These are phyloP conservation scores for Ochetophila trinervis DNA, from an alignment of 306 rosid genomes.

Conservation along the genomic window DNA sequence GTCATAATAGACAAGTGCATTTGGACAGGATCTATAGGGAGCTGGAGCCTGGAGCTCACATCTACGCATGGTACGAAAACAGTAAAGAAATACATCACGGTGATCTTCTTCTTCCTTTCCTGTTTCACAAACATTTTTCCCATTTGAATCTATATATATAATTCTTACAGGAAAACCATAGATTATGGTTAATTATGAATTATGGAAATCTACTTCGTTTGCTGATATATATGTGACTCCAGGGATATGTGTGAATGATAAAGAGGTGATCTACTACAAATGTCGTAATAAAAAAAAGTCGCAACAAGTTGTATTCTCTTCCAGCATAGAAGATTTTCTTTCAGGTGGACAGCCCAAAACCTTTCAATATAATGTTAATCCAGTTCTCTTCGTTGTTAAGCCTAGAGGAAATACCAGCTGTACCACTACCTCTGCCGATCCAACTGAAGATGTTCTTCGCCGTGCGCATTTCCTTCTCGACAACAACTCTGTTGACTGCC, in stretches of 20 bases:
- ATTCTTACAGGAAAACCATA: too few species aligned
- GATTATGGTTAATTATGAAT: too few species aligned
- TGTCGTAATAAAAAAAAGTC: slow-evolving; percentile 3
- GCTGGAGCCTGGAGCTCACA: too few species aligned
- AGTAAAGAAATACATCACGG: too few species aligned
- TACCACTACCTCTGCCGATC: slow-evolving; percentile 55
- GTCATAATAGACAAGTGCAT: too few species aligned
- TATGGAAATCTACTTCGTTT: too few species aligned
- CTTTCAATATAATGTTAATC: slow-evolving; percentile 55
- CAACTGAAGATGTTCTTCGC: slow-evolving; percentile 38
- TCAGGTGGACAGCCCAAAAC: slow-evolving; percentile 46
- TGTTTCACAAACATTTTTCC: too few species aligned
- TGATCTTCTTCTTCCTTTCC: too few species aligned
- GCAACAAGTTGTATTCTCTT: slow-evolving; percentile 46
- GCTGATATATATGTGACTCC: too few species aligned
- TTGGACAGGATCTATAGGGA: too few species aligned
- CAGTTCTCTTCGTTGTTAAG: slow-evolving; percentile 49
- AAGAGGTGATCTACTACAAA: slow-evolving; percentile 71
- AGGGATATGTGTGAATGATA: slow-evolving; percentile 69
- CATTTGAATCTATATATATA: too few species aligned
- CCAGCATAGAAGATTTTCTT: slow-evolving; percentile 69
- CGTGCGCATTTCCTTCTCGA: slow-evolving; percentile 59
- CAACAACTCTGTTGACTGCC: slow-evolving; percentile 61
- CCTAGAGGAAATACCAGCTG: slow-evolving; percentile 80
- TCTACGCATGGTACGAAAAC: too few species aligned